These are phyloP conservation scores for Chalciporus piperatus DNA, from an alignment of 768 basidiomycete genomes.

Conservation along the genomic window DNA sequence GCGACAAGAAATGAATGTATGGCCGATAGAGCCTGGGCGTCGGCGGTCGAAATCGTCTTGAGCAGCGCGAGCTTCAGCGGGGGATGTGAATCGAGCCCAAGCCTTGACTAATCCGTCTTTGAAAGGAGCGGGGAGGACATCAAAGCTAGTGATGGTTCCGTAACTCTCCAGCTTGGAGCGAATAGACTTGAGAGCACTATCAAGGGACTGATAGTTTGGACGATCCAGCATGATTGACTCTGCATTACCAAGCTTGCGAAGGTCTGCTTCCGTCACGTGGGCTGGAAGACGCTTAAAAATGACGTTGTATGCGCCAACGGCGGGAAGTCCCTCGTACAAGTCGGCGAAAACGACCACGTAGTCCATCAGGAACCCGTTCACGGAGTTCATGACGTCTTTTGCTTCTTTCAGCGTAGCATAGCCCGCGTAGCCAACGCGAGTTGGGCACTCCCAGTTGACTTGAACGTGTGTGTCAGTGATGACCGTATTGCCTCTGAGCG, in stretches of 20 bases:
- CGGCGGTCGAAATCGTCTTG: slow-evolving; percentile 46
- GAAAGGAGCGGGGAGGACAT: slow-evolving; percentile 51
- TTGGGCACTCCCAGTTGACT: slow-evolving; percentile 59
- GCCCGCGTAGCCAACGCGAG: slow-evolving; percentile 58
- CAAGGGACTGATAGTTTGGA: slow-evolving; percentile 41
- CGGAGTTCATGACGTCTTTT: slow-evolving; percentile 43
- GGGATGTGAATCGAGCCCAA: slow-evolving; percentile 54
- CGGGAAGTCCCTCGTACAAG: slow-evolving; percentile 56
- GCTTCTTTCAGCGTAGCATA: slow-evolving; percentile 53
- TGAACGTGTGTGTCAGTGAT: slow-evolving; percentile 55
- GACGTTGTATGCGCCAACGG: slow-evolving; percentile 58
- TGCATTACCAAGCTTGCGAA: slow-evolving; percentile 46
- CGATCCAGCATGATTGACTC: slow-evolving; percentile 52
- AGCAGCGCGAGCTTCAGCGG: slow-evolving; percentile 51
- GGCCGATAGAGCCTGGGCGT: slow-evolving; percentile 44
- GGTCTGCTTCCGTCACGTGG: slow-evolving; percentile 36
- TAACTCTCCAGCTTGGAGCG: slow-evolving; percentile 34
- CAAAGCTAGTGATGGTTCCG: slow-evolving; percentile 41
- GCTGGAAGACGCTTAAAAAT: slow-evolving; percentile 55
- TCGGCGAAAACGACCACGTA: slow-evolving; percentile 45
- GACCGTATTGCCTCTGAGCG: slow-evolving; percentile 32
- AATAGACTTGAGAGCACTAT: slow-evolving; percentile 38
- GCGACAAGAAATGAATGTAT: slow-evolving; percentile 45
- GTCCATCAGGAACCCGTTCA: slow-evolving; percentile 36
- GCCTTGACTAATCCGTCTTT: slow-evolving; percentile 46